Evolutionary conservation across 768 basidiomycete genomes (phyloP), one percentile per base, ranked within the genome.

Genomic region (Terana coerulea): DNA sequence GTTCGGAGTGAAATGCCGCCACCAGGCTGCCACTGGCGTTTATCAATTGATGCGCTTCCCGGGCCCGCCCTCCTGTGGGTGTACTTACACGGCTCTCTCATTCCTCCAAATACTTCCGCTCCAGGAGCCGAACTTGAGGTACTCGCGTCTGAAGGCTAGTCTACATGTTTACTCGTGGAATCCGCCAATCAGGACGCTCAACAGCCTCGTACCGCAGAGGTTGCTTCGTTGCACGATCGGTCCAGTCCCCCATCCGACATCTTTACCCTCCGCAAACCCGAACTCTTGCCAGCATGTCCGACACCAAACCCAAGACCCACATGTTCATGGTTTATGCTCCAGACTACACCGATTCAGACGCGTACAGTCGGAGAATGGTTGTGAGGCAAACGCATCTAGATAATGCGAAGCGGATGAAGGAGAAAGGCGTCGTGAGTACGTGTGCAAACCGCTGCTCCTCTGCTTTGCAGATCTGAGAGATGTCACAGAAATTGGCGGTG

Each of bases 301-400:
- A 22, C 5, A 15, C 50, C 28, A 47, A 33, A 21, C 29, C 12
- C 11, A 25, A 29, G n/a, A 51, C 21, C 19, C 41, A 71, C 51
- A 67, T 62, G 39, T 83, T 82, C 63, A 57, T 84, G 47, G 79
- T 88, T 26, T 86, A 79, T 58, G 83, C 84, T 1, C 85, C 84
- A 2, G 86, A 88, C 62, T 77, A 74, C 59, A 77, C 77, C 11
- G 81, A 84, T 48, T 72, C 74, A 44, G 84, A 75, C 3, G 77
- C 80, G 3, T 74, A 80, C 36, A 72, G 72, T 19, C 74, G 76
- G n/a, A 74, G 86, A 28, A 67, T 84, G 54, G 71, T 75, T 1
- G 80, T 86, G 5, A 72, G 86, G 30, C 57, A 69, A 3, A 57
- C 65, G 33, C 87, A 89, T 63, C 62, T 85, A 7, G 72, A 69